These are phyloP conservation scores for Trapa bicornis DNA, from an alignment of 345 rosid genomes.

Conservation along the genomic window DNA sequence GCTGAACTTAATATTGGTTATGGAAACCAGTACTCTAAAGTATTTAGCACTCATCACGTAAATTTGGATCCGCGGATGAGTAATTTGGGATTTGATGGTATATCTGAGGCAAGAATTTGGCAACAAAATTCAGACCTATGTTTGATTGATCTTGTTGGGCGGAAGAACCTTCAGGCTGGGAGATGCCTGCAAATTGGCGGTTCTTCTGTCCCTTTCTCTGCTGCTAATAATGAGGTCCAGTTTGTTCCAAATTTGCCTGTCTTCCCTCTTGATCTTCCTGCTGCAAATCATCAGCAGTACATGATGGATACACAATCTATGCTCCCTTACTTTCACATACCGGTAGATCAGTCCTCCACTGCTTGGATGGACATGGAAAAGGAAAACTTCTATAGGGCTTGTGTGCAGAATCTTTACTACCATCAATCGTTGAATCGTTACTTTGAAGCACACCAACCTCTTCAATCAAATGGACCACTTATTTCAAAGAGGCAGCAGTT, in stretches of 20 bases:
- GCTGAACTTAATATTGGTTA: constrained; percentile 28
- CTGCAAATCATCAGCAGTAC: constrained; percentile 37
- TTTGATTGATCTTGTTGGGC: constrained; percentile 22
- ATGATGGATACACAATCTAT: constrained; percentile 27
- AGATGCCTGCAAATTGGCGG: constrained; percentile 24
- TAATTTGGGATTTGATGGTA: constrained; percentile 26
- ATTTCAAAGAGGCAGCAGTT: constrained; percentile 30
- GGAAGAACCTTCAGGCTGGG: constrained; percentile 31
- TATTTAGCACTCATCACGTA: constrained; percentile 18
- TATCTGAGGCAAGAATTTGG: constrained; percentile 20
- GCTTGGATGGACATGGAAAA: constrained; percentile 36
- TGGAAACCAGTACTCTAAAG: constrained; percentile 14
- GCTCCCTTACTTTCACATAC: constrained; percentile 29
- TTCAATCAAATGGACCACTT: constrained; percentile 20
- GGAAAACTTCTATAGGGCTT: constrained; percentile 32
- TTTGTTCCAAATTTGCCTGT: constrained; percentile 26
- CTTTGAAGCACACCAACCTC: constrained; percentile 25
- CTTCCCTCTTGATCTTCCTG: constrained; percentile 29
- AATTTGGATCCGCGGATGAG: constrained; percentile 16
- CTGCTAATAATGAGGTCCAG: constrained; percentile 28
- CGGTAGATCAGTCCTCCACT: constrained; percentile 27
- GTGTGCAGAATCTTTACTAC: constrained; percentile 28
- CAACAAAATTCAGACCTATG: constrained; percentile 17
- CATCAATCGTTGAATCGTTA: constrained; percentile 33
- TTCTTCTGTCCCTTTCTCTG: constrained; percentile 22